Evolutionary conservation across 805 yeast genomes (phyloP).

Genomic region (Cyberlindnera maritima): DNA sequence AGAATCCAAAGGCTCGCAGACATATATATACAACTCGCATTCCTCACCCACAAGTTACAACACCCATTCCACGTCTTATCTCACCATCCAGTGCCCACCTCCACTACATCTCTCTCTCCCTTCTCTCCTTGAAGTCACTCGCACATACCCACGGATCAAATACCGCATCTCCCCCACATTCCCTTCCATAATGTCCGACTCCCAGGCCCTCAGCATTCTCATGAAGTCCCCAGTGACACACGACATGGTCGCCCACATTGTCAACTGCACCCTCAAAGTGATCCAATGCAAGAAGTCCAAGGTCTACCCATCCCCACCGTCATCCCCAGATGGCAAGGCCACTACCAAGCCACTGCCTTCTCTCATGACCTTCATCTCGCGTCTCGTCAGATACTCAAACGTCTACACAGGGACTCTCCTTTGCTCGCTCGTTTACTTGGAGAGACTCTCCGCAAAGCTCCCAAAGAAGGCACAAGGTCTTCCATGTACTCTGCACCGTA

Average conservation of each 20-base stretch:
- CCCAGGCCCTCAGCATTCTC: constrained; percentile 57
- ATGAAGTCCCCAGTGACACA: constrained; percentile 67
- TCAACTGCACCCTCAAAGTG: constrained; percentile 63
- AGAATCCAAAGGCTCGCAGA: background rate
- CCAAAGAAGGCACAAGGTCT: constrained; percentile 74
- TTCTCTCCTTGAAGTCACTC: too few relatives aligned
- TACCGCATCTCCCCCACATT: background rate
- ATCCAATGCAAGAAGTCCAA: constrained; percentile 52
- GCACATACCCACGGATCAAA: background rate
- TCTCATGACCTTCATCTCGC: constrained; percentile 69
- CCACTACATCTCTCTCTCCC: too few relatives aligned
- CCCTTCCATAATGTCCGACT: constrained; percentile 37
- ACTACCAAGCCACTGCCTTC: constrained; percentile 45
- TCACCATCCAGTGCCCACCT: too few relatives aligned
- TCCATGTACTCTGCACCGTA: constrained; percentile 78
- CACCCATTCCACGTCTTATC: background rate
- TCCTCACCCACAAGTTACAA: background rate
- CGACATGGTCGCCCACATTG: constrained; percentile 70
- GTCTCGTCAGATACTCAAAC: constrained; percentile 68
- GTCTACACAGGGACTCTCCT: constrained; percentile 79
- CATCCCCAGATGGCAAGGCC: constrained; percentile 27
- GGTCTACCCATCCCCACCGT: constrained; percentile 36
- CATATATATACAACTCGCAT: background rate
- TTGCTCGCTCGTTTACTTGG: constrained; percentile 68
- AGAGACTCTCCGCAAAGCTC: constrained; percentile 54